These are phyloP conservation scores for Wickerhamomyces sydowiorum DNA, from an alignment of 805 yeast genomes.

Conservation along the genomic window DNA sequence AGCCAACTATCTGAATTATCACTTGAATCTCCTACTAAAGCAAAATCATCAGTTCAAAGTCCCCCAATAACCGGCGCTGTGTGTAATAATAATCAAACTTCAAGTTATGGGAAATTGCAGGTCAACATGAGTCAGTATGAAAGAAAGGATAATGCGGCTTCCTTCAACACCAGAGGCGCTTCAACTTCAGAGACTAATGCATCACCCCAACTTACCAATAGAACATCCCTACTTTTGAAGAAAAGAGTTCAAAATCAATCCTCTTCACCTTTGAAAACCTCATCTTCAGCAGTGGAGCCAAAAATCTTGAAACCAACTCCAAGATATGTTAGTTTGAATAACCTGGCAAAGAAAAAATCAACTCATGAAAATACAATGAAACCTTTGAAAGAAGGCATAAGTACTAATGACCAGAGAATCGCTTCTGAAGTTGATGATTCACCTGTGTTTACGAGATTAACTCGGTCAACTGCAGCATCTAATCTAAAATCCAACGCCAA, in stretches of 20 bases:
- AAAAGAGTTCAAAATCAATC: not conserved
- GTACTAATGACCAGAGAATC: no score
- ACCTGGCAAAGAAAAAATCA: not conserved
- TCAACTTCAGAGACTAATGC: not conserved
- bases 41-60: no score
- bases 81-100: no score
- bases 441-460: slow-evolving; percentile 17
- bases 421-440: slow-evolving; percentile 8
- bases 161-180: not conserved
- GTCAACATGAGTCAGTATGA: no score
- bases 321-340: not conserved
- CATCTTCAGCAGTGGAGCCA: not conserved
- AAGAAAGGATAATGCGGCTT: no score
- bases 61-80: no score
- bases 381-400: slow-evolving; percentile 4
- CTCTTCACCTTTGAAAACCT: not conserved
- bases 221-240: not conserved
- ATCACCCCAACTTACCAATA: not conserved
- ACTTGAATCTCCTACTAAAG: slow-evolving; percentile 5
- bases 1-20: slow-evolving; percentile 8
- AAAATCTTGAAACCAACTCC: not conserved
- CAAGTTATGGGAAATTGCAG: no score
- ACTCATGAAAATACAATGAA: not conserved
- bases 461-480: slow-evolving; percentile 19
- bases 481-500: not conserved